phyloP scores from a whole-genome alignment of 192 early-diverging fungal species.

The Geosiphon pyriformis region DNA sequence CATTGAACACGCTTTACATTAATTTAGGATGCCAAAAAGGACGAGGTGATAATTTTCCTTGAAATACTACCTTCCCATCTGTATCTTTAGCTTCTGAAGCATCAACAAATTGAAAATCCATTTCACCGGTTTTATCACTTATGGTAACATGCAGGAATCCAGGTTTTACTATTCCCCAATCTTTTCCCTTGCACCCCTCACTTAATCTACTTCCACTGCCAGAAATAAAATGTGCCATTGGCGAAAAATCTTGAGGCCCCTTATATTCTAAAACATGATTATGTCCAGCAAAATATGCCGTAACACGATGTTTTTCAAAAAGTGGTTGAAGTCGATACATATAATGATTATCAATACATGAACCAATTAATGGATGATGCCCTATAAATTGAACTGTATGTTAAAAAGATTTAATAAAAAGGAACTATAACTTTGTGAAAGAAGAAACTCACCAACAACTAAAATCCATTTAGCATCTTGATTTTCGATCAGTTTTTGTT shows the following conservation, averaged over 20 bases:
- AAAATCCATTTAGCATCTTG: conserved; percentile 21
- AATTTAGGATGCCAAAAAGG: conserved; percentile 8
- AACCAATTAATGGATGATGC: conserved; percentile 18
- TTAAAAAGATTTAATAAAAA: too few species aligned
- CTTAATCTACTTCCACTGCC: conserved; percentile 9
- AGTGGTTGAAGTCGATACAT: background rate
- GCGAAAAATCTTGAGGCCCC: background rate
- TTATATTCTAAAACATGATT: conserved; percentile 18
- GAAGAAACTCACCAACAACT: conserved; percentile 15
- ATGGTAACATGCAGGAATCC: conserved; percentile 14
- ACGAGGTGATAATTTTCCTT: background rate
- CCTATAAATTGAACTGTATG: too few species aligned
- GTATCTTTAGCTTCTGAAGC: too few species aligned
- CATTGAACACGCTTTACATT: background rate
- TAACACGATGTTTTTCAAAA: conserved; percentile 8
- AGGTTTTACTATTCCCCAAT: conserved; percentile 11
- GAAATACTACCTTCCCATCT: conserved; percentile 6
- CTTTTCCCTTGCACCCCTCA: background rate
- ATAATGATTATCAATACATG: background rate
- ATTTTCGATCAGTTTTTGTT: conserved; percentile 8
- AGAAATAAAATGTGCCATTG: conserved; percentile 10
- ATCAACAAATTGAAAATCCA: too few species aligned
- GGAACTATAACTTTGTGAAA: too few species aligned
- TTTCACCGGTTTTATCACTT: background rate
- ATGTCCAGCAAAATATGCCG: conserved; percentile 15